phyloP scores from a whole-genome alignment of 148 eudicot genomes.

The Cornus kousa region DNA sequence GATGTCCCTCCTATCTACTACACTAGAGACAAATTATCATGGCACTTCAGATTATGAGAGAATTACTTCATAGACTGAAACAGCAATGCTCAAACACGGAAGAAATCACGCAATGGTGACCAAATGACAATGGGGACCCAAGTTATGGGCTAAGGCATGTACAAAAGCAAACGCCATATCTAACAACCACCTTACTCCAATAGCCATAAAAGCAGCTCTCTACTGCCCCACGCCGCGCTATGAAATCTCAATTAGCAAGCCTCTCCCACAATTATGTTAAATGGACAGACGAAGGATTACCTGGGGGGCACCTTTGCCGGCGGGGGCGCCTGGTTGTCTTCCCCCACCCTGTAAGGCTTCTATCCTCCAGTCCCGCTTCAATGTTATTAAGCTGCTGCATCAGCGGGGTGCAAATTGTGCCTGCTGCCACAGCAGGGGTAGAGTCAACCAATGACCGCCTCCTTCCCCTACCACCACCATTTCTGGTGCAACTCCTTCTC shows the following conservation, averaged over 20 bases:
- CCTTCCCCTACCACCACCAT: slow-evolving; percentile 60
- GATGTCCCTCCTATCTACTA: neutral
- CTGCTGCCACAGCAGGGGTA: slow-evolving; percentile 14
- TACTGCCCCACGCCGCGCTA: neutral
- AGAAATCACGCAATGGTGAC: slow-evolving; percentile 27
- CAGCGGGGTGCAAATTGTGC: slow-evolving; percentile 28
- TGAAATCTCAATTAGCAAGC: slow-evolving; percentile 16
- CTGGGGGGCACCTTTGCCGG: slow-evolving; percentile 74
- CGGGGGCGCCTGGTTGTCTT: slow-evolving; percentile 91
- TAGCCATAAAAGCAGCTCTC: slow-evolving; percentile 10
- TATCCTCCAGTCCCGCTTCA: slow-evolving; percentile 57
- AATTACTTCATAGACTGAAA: neutral
- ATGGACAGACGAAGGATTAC: slow-evolving; percentile 48
- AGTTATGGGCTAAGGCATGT: slow-evolving; percentile 37
- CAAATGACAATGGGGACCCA: slow-evolving; percentile 26
- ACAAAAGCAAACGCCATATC: slow-evolving; percentile 34
- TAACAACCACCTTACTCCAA: slow-evolving; percentile 28
- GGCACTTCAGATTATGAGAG: neutral
- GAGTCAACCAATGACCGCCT: slow-evolving; percentile 34
- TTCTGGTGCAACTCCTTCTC: slow-evolving; percentile 55
- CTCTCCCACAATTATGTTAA: slow-evolving; percentile 37
- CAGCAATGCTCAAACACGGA: slow-evolving; percentile 5
- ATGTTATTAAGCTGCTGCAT: slow-evolving; percentile 34
- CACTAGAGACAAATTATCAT: too few species aligned
- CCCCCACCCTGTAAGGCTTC: slow-evolving; percentile 85